These are phyloP conservation scores for Ustanciosporium gigantosporum DNA, from an alignment of 1,284 basidiomycete species.

Conservation along the genomic window DNA sequence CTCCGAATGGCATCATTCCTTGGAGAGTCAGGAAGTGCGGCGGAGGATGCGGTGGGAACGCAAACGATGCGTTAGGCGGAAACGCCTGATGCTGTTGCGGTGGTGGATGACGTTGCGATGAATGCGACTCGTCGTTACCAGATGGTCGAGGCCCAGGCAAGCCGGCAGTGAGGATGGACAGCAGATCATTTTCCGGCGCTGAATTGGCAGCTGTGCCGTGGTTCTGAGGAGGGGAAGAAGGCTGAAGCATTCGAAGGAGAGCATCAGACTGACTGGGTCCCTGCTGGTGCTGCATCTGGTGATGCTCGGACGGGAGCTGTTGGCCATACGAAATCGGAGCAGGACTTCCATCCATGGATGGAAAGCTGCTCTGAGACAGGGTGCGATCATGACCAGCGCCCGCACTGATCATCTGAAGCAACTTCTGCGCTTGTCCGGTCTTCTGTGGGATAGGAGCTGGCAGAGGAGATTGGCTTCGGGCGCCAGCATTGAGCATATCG, in stretches of 20 bases:
- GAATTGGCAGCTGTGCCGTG: neutral
- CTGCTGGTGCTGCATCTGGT: neutral
- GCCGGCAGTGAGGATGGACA: constrained; percentile 34
- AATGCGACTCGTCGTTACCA: constrained; percentile 5
- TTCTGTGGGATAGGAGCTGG: constrained; percentile 47
- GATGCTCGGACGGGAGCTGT: constrained; percentile 10
- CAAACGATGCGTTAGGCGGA: constrained; percentile 15
- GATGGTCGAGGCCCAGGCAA: constrained; percentile 4
- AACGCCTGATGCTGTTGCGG: constrained; percentile 14
- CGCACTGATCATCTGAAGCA: constrained; percentile 46
- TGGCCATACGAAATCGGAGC: constrained; percentile 3
- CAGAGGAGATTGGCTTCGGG: constrained; percentile 42
- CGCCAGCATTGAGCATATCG: constrained; percentile 27
- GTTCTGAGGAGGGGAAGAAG: constrained; percentile 2
- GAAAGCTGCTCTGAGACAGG: constrained; percentile 28
- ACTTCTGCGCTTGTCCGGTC: constrained; percentile 38
- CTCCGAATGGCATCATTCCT: constrained; percentile 21
- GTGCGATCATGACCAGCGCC: constrained; percentile 20
- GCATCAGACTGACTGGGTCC: constrained; percentile 10
- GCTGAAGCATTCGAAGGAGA: constrained; percentile 29
- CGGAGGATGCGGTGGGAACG: constrained; percentile 21
- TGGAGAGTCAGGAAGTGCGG: constrained; percentile 21
- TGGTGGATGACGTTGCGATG: neutral
- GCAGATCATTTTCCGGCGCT: constrained; percentile 26
- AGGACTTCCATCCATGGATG: constrained; percentile 11